Base-by-base conservation (phyloP, 2,329 filamentous ascomycete species). In the Verticillium dahliae region DNA sequence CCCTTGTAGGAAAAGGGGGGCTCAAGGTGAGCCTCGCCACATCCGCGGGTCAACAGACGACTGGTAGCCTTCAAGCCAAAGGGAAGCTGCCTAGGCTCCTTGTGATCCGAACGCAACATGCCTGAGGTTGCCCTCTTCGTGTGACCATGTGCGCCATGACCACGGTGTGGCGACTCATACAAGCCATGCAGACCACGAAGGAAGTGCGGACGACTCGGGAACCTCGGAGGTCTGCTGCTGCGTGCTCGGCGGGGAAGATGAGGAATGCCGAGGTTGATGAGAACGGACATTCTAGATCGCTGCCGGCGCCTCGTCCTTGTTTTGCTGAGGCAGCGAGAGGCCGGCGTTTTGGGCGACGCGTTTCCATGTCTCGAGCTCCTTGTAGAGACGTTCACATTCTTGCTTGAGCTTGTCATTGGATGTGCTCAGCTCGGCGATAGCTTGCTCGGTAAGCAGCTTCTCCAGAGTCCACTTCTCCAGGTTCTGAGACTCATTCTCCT, bases 391-490 rank as follows among this genome's bases (percentile, higher is more conserved):
- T 72, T 92, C 89, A 67, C 88, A 90, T 71, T 95, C 91, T 39
- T 82, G 81, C 79, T 94, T 94, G 65, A 94, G 84, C 76, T 93
- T 95, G 68, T 96, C 91, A 69, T 94, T 96, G 65, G 90, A 93
- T 35, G 88, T 84, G 70, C 90, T 94, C 58, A 97, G 85, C 75
- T 98, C 94, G 15, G 88, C 87, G 67, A 96, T 94, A 57, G 92
- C 92, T 73, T 95, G 91, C 76, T 96, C 91, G 0, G 91, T 94
- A 45, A 95, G 82, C 45, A 96, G 84, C 78, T 98, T 98, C 76
- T 95, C 91, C 34, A 95, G 80, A 4, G 91, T 94, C 90, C 91
- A 95, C 76, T 97, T 92, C 74, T 97, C 94, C 65, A 96, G 92
- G 73, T 97, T 97, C 66, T 95, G 90, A 15, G 90, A 86, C 73